These are phyloP conservation scores for Bjerkandera adusta DNA, from an alignment of 1,284 basidiomycete genomes.

Conservation along the genomic window DNA sequence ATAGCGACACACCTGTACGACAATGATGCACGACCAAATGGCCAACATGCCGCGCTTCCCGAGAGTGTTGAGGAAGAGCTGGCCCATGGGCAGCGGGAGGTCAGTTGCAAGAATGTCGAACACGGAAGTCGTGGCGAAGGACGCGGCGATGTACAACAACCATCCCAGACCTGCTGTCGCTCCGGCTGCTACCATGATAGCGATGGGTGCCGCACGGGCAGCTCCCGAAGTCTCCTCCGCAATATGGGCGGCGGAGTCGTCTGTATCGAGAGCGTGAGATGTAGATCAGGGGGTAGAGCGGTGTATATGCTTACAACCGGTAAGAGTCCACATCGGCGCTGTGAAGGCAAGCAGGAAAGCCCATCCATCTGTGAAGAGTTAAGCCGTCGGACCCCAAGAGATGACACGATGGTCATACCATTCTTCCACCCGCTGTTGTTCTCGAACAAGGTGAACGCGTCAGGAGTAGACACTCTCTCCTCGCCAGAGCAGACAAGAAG, in stretches of 20 bases:
- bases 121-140: conserved; percentile 61
- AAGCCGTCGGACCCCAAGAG: not conserved
- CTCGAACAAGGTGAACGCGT: conserved; percentile 68
- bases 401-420: conserved; percentile 35
- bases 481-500: conserved; percentile 56
- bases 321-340: conserved; percentile 76
- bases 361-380: conserved; percentile 52
- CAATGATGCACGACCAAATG: conserved; percentile 69
- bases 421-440: conserved; percentile 70
- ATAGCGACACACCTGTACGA: conserved; percentile 56
- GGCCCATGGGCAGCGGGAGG: conserved; percentile 69
- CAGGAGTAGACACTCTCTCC: conserved; percentile 58
- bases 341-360: conserved; percentile 73
- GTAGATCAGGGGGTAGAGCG: not conserved
- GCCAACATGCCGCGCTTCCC: conserved; percentile 70
- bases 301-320: conserved; percentile 51
- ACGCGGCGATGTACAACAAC: conserved; percentile 60
- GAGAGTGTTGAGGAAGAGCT: conserved; percentile 62
- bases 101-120: conserved; percentile 44
- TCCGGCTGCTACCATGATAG: conserved; percentile 68
- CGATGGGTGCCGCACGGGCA: conserved; percentile 67
- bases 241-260: conserved; percentile 79
- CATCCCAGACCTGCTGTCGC: conserved; percentile 61
- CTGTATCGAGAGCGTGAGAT: conserved; percentile 30
- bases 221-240: conserved; percentile 73